Evolutionary conservation across 352 stramenopile genomes (phyloP), one percentile per base, ranked within the genome.

Genomic region (Stramenopiles sp.): DNA sequence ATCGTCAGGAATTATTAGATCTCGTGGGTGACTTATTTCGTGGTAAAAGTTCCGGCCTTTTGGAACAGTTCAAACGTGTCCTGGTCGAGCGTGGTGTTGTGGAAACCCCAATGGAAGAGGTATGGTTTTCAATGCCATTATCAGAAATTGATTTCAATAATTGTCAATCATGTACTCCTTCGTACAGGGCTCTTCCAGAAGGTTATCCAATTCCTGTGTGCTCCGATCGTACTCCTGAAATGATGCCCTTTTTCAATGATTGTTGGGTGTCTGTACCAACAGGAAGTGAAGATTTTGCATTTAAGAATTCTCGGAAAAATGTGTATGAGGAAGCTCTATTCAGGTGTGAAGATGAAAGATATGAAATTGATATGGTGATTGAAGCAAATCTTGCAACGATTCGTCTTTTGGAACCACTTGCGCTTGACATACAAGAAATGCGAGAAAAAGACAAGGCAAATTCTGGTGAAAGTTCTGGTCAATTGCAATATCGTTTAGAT

Each of bases 251-350:
- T 20, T 46, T 68, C 18, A 67, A 67, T 42, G 43, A 70, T 74
- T 58, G 71, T 32, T 96, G 83, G 80, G 81, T 97, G 0, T 90
- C 66, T 22, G 65, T 96, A 5, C 84, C 85, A 15, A 86, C 89
- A 10, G 85, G 85, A 12, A 92, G 69, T 52, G 87, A 99, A 55
- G 83, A 97, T 46, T 93, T 89, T 45, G 89, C 69, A n/a, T 87
- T 79, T 47, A 86, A 78, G 57, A 87, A 93, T 49, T 92, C 96
- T 75, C 71, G 85, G 23, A 87, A 90, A 44, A 97, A 96, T 51
- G 71, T 89, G 43, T 92, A 93, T 49, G 87, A 99, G 50, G 85
- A 99, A 51, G 70, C 72, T 3, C 56, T 99, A 0, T 99, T 97
- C 58, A 79, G 87, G 43, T 91, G 70, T 43, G 87, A 99, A 57